These are phyloP conservation scores for Saraca asoca DNA, from an alignment of 331 rosid species.

Conservation along the genomic window DNA sequence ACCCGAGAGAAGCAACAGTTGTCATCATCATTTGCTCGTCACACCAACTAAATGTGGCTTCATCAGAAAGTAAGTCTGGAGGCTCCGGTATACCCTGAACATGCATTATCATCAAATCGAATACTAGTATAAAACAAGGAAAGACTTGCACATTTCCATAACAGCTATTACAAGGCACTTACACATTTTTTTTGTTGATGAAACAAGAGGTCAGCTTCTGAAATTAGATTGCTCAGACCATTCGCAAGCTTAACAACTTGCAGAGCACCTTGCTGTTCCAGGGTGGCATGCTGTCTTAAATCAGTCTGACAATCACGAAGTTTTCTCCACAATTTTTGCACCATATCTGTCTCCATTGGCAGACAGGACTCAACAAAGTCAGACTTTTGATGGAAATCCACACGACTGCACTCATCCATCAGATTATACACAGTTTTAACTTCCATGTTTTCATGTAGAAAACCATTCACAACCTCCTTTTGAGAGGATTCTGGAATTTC, in stretches of 20 bases:
- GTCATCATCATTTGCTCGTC: conserved; percentile 58
- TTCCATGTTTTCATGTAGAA: conserved; percentile 47
- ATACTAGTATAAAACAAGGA: conserved; percentile 21
- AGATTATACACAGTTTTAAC: conserved; percentile 42
- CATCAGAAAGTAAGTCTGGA: conserved; percentile 41
- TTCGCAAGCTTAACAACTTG: conserved; percentile 60
- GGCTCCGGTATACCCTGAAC: conserved; percentile 63
- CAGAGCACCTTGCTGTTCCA: conserved; percentile 49
- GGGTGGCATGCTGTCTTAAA: conserved; percentile 50
- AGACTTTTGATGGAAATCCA: conserved; percentile 34
- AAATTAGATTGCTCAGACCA: conserved; percentile 65
- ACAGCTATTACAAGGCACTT: conserved; percentile 33
- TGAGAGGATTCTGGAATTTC: conserved; percentile 39
- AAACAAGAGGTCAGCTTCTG: conserved; percentile 72
- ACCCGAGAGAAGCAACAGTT: conserved; percentile 70
- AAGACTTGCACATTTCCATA: conserved; percentile 22
- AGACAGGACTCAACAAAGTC: conserved; percentile 41
- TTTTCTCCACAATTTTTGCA: conserved; percentile 69
- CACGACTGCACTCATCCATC: conserved; percentile 89
- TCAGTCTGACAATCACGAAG: conserved; percentile 52
- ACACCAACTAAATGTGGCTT: conserved; percentile 50
- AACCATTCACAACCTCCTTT: conserved; percentile 44
- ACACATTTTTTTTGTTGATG: conserved; percentile 45
- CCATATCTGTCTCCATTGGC: conserved; percentile 38
- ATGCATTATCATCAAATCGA: conserved; percentile 32